Conservation (phyloP, 2,329 filamentous ascomycete genomes). For the Talaromyces sp. region DNA sequence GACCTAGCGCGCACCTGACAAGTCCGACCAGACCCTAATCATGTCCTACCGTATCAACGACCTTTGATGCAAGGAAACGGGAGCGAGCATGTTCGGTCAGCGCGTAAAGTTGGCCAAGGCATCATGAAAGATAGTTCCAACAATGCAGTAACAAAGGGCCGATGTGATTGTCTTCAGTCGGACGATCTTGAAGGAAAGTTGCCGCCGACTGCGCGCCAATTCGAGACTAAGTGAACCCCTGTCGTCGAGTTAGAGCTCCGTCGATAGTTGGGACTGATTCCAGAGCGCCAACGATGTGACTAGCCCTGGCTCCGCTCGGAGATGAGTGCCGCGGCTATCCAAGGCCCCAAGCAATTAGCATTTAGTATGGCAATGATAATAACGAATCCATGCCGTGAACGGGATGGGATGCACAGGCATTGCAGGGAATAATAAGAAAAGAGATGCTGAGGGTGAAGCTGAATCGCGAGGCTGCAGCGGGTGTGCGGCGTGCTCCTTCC, state of each 20-base stretch:
- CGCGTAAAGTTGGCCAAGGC: not conserved
- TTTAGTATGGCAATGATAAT: not conserved
- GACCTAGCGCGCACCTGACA: not conserved
- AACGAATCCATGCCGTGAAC: not conserved
- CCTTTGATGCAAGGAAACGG: not conserved
- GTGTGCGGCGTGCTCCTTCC: not conserved
- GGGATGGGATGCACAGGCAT: too few relatives aligned
- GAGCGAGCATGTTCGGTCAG: not conserved
- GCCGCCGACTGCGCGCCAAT: not conserved
- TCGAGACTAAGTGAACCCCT: not conserved
- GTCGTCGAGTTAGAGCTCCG: not conserved
- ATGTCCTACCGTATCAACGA: not conserved
- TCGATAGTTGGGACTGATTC: not conserved
- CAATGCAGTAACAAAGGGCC: not conserved
- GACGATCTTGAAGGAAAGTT: not conserved
- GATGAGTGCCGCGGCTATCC: not conserved
- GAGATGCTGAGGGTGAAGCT: not conserved
- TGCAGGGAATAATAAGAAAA: not conserved
- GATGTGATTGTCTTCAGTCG: not conserved
- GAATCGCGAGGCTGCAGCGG: not conserved
- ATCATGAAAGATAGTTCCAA: too few relatives aligned
- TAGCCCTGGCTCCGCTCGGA: not conserved
- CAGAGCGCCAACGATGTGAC: not conserved
- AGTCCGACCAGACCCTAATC: not conserved
- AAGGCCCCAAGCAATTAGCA: not conserved